phyloP scores from a whole-genome alignment of 108 stramenopile genomes.

The Pinguiococcus pyrenoidosus region DNA sequence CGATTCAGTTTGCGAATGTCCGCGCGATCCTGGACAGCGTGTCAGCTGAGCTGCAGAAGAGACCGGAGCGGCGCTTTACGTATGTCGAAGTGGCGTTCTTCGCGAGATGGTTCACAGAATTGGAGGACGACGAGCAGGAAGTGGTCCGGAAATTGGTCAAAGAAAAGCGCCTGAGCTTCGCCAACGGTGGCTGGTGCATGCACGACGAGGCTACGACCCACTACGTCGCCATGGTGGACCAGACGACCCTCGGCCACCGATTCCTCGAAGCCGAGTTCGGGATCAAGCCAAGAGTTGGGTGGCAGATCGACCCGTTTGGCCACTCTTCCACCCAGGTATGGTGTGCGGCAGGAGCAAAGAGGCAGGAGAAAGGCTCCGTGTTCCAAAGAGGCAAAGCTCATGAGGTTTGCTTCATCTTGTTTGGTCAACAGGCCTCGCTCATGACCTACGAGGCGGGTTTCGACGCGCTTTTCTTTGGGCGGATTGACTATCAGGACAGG shows the following conservation, averaged over 20 bases:
- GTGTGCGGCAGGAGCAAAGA: not conserved
- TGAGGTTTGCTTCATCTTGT: too few species aligned
- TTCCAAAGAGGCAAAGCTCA: too few species aligned
- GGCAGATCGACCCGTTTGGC: slow-evolving; percentile 96
- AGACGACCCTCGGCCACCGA: slow-evolving; percentile 77
- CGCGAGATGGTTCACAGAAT: slow-evolving; percentile 70
- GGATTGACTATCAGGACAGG: slow-evolving; percentile 87
- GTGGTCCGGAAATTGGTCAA: slow-evolving; percentile 48
- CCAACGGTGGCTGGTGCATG: slow-evolving; percentile 96
- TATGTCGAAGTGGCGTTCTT: slow-evolving; percentile 88
- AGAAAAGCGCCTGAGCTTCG: slow-evolving; percentile 57
- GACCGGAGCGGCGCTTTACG: slow-evolving; percentile 69
- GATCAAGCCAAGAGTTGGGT: slow-evolving; percentile 61
- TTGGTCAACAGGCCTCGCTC: slow-evolving; percentile 20
- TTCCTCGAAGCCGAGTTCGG: slow-evolving; percentile 67
- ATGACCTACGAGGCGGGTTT: slow-evolving; percentile 64
- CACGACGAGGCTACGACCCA: slow-evolving; percentile 87
- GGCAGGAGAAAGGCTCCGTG: too few species aligned
- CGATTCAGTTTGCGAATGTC: slow-evolving; percentile 64
- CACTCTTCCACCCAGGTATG: slow-evolving; percentile 80
- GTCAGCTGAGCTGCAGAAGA: slow-evolving; percentile 45
- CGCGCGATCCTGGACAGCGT: slow-evolving; percentile 61
- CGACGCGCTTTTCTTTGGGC: slow-evolving; percentile 77
- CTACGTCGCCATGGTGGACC: slow-evolving; percentile 89
- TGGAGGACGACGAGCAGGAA: slow-evolving; percentile 21